Percentiles rank a stretch among this genome's conserved stretches.
phyloP scores from a whole-genome alignment of 345 rosid genomes.

The Citrus trifoliata region DNA sequence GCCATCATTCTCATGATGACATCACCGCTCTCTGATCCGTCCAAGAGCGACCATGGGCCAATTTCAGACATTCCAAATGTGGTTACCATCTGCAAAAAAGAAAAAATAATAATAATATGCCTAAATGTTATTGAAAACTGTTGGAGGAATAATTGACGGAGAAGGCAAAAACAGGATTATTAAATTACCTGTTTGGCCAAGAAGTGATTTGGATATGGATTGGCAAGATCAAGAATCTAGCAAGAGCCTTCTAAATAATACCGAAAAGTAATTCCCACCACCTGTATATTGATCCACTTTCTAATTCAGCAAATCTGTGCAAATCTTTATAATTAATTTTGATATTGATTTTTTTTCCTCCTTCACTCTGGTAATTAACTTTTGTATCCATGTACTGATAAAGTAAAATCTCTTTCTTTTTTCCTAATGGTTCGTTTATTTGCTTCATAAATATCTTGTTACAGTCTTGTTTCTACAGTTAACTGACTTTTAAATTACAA shows the following conservation, averaged over 20 bases:
- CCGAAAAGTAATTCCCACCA: background rate
- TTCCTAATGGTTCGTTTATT: no score
- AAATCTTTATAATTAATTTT: background rate
- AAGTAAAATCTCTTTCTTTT: no score
- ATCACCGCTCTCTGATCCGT: slow-evolving; percentile 69
- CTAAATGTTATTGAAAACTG: slow-evolving; percentile 9
- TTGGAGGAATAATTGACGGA: background rate
- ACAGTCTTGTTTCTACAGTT: no score
- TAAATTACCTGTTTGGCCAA: slow-evolving; percentile 80
- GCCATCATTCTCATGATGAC: slow-evolving; percentile 99
- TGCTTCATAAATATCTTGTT: no score
- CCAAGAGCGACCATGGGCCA: slow-evolving; percentile 98
- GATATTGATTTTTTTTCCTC: no score
- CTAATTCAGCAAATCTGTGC: background rate
- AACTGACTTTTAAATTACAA: no score
- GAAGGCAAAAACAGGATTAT: background rate
- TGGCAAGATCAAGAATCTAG: slow-evolving; percentile 6
- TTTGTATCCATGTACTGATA: no score
- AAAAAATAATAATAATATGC: background rate
- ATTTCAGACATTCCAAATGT: slow-evolving; percentile 98
- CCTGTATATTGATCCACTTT: background rate
- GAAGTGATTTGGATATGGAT: background rate
- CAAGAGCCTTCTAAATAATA: background rate
- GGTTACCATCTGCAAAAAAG: slow-evolving; percentile 74
- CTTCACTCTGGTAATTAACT: no score